A percentile compares a stretch with the other conserved stretches of the same genome.
phyloP scores from a whole-genome alignment of 2,329 filamentous ascomycete genomes.

The Botrytis elliptica region DNA sequence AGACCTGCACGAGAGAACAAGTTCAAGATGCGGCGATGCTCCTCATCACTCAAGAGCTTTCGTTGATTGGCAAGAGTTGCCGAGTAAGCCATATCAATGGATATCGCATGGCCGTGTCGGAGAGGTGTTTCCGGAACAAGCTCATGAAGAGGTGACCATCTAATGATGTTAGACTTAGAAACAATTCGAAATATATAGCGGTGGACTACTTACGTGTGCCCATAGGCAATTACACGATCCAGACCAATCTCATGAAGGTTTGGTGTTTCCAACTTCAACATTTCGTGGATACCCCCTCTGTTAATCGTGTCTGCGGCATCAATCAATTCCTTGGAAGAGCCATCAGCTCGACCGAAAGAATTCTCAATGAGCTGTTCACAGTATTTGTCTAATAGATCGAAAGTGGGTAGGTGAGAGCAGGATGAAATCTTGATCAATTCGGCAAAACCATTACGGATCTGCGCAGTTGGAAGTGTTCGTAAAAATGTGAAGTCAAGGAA shows the following conservation, averaged over 20 bases:
- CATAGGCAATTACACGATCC: conserved; percentile 71
- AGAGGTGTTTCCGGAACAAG: conserved; percentile 66
- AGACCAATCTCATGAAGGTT: conserved; percentile 67
- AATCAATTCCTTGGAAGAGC: conserved; percentile 53
- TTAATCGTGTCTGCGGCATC: conserved; percentile 66
- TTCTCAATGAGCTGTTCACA: conserved; percentile 66
- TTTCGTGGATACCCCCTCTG: conserved; percentile 67
- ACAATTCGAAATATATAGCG: no score
- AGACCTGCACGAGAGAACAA: conserved; percentile 69
- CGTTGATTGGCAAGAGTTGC: conserved; percentile 64
- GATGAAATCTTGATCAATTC: conserved; percentile 76
- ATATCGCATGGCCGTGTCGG: conserved; percentile 71
- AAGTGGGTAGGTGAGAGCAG: conserved; percentile 64
- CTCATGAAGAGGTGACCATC: conserved; percentile 67
- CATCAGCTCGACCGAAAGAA: conserved; percentile 62
- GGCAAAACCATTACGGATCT: conserved; percentile 72
- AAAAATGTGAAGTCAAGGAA: conserved; percentile 74
- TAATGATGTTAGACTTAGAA: not conserved
- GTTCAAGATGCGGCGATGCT: conserved; percentile 61
- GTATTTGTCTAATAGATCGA: conserved; percentile 65
- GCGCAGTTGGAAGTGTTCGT: conserved; percentile 63
- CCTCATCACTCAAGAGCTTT: conserved; percentile 58
- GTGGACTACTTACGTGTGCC: conserved; percentile 55
- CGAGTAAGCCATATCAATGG: conserved; percentile 74
- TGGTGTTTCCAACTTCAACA: conserved; percentile 71